These are phyloP conservation scores for Bryoglossum gracile DNA, from an alignment of 495 filamentous ascomycete genomes.

Conservation along the genomic window DNA sequence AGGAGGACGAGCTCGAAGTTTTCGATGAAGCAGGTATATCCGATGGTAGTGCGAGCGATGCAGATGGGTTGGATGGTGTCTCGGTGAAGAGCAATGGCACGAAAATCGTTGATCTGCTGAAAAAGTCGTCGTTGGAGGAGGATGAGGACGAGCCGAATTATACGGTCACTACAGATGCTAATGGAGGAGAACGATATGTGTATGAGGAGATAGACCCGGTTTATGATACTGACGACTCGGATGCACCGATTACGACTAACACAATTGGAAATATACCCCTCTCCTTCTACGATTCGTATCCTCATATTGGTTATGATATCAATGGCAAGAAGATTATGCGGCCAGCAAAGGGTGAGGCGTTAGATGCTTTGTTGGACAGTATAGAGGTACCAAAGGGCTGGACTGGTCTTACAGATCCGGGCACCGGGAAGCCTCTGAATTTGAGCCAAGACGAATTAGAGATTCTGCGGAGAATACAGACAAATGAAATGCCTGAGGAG, in stretches of 20 bases:
- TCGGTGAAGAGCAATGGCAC: slow-evolving; percentile 27
- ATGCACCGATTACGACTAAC: slow-evolving; percentile 69
- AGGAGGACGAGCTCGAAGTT: slow-evolving; percentile 38
- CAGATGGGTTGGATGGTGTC: slow-evolving; percentile 13
- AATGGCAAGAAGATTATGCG: slow-evolving; percentile 97
- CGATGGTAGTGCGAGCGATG: slow-evolving; percentile 38
- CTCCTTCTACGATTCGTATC: slow-evolving; percentile 92
- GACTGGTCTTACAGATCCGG: slow-evolving; percentile 90
- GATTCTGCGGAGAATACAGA: slow-evolving; percentile 78
- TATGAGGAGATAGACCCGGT: slow-evolving; percentile 89
- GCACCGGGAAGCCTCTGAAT: slow-evolving; percentile 85
- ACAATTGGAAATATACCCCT: slow-evolving; percentile 94
- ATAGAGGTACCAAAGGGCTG: slow-evolving; percentile 98
- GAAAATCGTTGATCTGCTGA: slow-evolving; percentile 18
- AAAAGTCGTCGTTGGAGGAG: slow-evolving; percentile 28
- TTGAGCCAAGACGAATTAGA: slow-evolving; percentile 84
- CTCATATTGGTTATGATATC: slow-evolving; percentile 97
- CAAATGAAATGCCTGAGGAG: slow-evolving; percentile 81
- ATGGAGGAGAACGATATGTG: slow-evolving; percentile 43
- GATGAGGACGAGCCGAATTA: slow-evolving; percentile 47
- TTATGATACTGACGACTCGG: slow-evolving; percentile 92
- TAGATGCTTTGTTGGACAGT: slow-evolving; percentile 90
- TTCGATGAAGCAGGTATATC: slow-evolving; percentile 52
- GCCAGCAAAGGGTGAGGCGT: slow-evolving; percentile 85
- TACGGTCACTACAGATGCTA: slow-evolving; percentile 48